Evolutionary conservation across 345 rosid species (phyloP).

Genomic region (Syzygium grande): DNA sequence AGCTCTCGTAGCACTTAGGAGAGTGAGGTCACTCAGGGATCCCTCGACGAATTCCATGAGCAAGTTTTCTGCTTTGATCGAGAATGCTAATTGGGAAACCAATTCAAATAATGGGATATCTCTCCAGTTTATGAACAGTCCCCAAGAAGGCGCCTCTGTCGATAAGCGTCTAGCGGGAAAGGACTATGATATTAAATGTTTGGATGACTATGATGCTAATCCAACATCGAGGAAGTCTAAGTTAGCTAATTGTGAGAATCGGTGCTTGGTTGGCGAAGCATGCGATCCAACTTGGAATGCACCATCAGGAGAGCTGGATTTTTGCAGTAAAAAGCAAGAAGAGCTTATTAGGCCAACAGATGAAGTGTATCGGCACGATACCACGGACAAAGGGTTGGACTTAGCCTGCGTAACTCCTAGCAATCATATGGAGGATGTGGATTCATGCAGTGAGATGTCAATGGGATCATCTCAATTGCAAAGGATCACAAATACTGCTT

Average conservation of each 20-base stretch:
- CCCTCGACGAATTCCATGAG: constrained; percentile 93
- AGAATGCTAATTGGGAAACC: constrained; percentile 85
- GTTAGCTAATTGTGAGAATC: constrained; percentile 16
- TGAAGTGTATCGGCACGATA: constrained; percentile 19
- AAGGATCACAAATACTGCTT: constrained; percentile 8
- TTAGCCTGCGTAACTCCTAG: constrained; percentile 17
- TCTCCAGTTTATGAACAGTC: constrained; percentile 26
- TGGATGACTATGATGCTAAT: constrained; percentile 13
- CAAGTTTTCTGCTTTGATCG: constrained; percentile 76
- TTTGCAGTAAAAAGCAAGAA: constrained; percentile 7
- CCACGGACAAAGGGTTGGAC: constrained; percentile 23
- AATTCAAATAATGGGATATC: constrained; percentile 68
- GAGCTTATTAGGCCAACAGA: constrained; percentile 5
- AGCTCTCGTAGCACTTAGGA: constrained; percentile 80
- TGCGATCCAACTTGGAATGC: constrained; percentile 3
- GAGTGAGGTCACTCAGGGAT: constrained; percentile 91
- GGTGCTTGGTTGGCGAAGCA: neutral
- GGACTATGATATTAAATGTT: constrained; percentile 14
- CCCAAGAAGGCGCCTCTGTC: constrained; percentile 15
- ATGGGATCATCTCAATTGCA: constrained; percentile 23
- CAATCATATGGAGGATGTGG: constrained; percentile 36
- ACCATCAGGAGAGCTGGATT: neutral
- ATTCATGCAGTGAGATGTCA: constrained; percentile 29
- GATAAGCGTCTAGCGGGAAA: constrained; percentile 17
- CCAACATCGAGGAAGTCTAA: constrained; percentile 10